phyloP scores from a whole-genome alignment of 768 basidiomycete species.

The Lactarius pseudohatsudake region DNA sequence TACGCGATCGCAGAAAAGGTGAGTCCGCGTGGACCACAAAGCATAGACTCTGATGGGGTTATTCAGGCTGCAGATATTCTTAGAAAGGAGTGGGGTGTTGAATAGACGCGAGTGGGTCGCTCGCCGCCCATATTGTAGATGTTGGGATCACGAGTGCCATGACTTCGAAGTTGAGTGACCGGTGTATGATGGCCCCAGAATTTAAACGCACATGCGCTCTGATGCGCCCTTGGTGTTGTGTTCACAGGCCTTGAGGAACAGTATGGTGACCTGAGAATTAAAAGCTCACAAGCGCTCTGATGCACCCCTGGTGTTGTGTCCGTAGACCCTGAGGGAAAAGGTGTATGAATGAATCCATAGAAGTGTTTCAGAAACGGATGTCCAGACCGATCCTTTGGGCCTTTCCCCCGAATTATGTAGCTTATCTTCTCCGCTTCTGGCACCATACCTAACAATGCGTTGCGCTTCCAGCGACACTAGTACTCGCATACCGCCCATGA shows the following conservation, averaged over 20 bases:
- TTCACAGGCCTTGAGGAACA: too few species aligned
- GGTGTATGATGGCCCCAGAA: not conserved
- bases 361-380: not conserved
- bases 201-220: not conserved
- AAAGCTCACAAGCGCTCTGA: too few species aligned
- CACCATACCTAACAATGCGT: not conserved
- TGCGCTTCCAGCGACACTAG: not conserved
- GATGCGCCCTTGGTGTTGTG: too few species aligned
- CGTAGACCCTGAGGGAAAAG: too few species aligned
- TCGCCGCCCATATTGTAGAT: not conserved
- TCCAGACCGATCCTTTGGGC: too few species aligned
- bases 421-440: not conserved
- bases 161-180: not conserved
- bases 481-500: not conserved
- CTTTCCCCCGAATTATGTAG: too few species aligned
- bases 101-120: slow-evolving; percentile 5
- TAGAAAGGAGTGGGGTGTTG: slow-evolving; percentile 24
- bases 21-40: not conserved
- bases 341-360: too few species aligned
- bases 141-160: not conserved
- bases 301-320: too few species aligned
- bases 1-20: slow-evolving; percentile 29
- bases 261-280: too few species aligned
- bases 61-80: slow-evolving; percentile 15
- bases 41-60: too few species aligned